Base-by-base conservation (phyloP, 129 eudicot genomes). In the Gnaphalium uliginosum region DNA sequence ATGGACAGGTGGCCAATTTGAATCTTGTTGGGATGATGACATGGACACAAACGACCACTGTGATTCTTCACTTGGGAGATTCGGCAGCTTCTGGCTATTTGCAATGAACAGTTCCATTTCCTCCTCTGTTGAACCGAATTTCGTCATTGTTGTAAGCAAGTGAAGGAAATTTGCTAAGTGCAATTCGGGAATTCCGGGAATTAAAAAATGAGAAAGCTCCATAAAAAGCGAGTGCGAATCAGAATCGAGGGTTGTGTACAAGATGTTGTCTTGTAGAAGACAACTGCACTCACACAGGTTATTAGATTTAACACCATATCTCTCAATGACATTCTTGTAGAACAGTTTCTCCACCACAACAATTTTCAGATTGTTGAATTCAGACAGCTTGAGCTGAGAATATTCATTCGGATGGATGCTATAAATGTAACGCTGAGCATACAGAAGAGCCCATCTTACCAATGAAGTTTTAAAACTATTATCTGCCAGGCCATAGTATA, bases 141-240 rank as follows among this genome's bases (percentile, higher is more conserved):
- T 87, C 6, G 82, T 96, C 98, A 90, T 90, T 50, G 96, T 83
- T 32, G 89, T 85, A 48, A 93, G 83, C 96, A 90, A 83, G 77
- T 85, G 92, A 75, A 93, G 96, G 56, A 93, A 93, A 80, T 93
- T 93, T 59, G 98, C 96, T 70, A 93, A 78, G 57, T 84, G 90
- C 79, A 89, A 51, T 69, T 88, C 86, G 8, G 90, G 89, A 71
- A 71, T 63, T 59, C 89, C 87, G 37, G 82, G 76, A 53, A 81
- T 78, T 60, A 93, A 81, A 35, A 83, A 75, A 30, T 84, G 86
- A 24, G 98, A 88, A 19, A 93, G 85, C 80, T 90, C 96, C 87
- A 88, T 75, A 72, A 84, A 93, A 17, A 93, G 64, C 4, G 95
- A 77, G 83, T 88, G 95, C 25, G 92, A 71, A 76, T 86, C 89